Evolutionary conservation across 2,329 filamentous ascomycete species (phyloP).

Genomic region (Pseudogymnoascus verrucosus): DNA sequence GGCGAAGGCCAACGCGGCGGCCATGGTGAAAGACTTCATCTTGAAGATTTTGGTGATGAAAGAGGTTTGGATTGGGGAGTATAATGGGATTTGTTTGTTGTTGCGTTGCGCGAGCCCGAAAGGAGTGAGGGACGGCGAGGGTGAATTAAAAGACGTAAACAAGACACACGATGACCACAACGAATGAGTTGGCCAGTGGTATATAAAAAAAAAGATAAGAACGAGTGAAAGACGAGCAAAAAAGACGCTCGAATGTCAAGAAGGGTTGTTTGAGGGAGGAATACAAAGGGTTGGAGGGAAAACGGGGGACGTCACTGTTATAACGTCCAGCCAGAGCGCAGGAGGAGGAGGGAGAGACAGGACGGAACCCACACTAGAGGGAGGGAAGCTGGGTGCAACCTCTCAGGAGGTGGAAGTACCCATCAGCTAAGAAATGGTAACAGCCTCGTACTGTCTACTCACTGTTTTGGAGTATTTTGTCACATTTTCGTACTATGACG

Average conservation of each 20-base stretch:
- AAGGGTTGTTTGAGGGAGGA: not conserved
- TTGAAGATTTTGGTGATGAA: not conserved
- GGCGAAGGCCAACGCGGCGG: constrained; percentile 2
- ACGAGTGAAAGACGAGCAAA: constrained; percentile 8
- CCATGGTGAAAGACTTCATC: constrained; percentile 1
- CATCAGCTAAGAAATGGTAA: not conserved
- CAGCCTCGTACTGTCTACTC: not conserved
- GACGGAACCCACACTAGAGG: not conserved
- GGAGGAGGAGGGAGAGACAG: not conserved
- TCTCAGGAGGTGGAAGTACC: not conserved
- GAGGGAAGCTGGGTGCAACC: not conserved
- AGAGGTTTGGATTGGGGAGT: not conserved
- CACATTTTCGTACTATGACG: not conserved
- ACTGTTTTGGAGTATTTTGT: not conserved
- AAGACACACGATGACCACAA: not conserved
- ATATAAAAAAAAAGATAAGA: not conserved
- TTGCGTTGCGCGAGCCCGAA: constrained; percentile 2
- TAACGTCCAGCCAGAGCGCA: not conserved
- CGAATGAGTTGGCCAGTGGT: constrained; percentile 1
- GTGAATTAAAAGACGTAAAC: constrained; percentile 8
- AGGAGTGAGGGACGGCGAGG: constrained; percentile 2
- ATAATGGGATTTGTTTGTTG: not conserved
- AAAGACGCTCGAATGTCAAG: constrained; percentile 2
- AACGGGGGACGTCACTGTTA: constrained; percentile 3
- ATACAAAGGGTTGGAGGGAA: not conserved